These are phyloP conservation scores for Hypholoma sublateritium DNA, from an alignment of 768 basidiomycete species.

Conservation along the genomic window DNA sequence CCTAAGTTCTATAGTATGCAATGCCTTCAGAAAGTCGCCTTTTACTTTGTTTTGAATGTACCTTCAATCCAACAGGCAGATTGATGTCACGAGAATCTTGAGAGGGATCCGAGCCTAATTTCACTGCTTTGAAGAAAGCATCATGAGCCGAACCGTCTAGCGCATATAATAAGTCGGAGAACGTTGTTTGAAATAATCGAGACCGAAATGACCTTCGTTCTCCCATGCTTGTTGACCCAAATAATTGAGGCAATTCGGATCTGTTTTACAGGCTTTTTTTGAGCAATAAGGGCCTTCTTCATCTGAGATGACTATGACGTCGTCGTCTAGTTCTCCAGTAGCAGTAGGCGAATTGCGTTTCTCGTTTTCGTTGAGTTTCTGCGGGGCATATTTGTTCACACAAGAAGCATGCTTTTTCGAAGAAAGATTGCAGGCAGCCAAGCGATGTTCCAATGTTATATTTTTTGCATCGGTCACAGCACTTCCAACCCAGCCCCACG, in stretches of 20 bases:
- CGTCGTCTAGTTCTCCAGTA: constrained; percentile 52
- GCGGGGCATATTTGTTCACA: constrained; percentile 47
- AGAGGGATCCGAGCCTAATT: constrained; percentile 57
- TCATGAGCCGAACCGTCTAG: constrained; percentile 31
- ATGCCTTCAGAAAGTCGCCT: background rate
- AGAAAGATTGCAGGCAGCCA: constrained; percentile 69
- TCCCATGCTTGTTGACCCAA: constrained; percentile 86
- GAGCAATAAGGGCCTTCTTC: constrained; percentile 57
- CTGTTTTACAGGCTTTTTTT: constrained; percentile 66
- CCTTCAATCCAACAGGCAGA: constrained; percentile 78
- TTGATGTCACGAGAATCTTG: constrained; percentile 47
- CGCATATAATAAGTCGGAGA: constrained; percentile 10
- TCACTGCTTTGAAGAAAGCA: constrained; percentile 49
- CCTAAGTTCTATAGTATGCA: constrained; percentile 73
- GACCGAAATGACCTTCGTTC: constrained; percentile 45
- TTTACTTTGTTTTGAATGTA: constrained; percentile 20
- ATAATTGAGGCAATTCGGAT: constrained; percentile 87
- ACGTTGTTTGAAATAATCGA: constrained; percentile 6
- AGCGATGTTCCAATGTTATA: constrained; percentile 68
- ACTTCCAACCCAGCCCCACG: constrained; percentile 84
- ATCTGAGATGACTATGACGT: constrained; percentile 71
- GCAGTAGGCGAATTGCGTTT: constrained; percentile 7
- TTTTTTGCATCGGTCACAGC: constrained; percentile 53
- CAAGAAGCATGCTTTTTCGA: constrained; percentile 53
- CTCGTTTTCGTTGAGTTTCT: background rate